These are phyloP conservation scores for Boletus sensibilis DNA, from an alignment of 768 basidiomycete genomes.

Conservation along the genomic window DNA sequence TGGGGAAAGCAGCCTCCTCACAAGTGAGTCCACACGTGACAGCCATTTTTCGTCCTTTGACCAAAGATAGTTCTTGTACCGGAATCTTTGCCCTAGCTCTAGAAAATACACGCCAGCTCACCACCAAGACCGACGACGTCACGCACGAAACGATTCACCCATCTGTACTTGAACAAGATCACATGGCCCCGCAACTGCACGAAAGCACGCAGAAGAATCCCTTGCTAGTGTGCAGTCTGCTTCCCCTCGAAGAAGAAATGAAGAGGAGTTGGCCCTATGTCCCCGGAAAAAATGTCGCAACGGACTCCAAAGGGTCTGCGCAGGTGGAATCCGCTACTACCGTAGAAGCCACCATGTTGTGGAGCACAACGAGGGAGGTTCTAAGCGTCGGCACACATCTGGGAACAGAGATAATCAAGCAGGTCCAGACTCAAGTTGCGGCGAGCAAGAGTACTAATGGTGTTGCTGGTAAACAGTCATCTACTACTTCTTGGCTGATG, in stretches of 20 bases:
- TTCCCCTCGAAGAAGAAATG: conserved; percentile 53
- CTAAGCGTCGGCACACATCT: conserved; percentile 13
- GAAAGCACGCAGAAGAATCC: conserved; percentile 42
- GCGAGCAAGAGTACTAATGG: conserved; percentile 10
- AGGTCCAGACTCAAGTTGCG: conserved; percentile 16
- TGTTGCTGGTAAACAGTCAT: conserved; percentile 10
- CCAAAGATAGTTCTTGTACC: conserved; percentile 41
- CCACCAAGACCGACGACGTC: conserved; percentile 40
- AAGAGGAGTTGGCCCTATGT: conserved; percentile 48
- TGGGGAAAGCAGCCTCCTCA: conserved; percentile 68
- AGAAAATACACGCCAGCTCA: conserved; percentile 47
- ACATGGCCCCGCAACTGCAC: conserved; percentile 35
- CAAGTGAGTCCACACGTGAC: conserved; percentile 42
- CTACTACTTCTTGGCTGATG: conserved; percentile 25
- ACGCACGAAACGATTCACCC: conserved; percentile 64
- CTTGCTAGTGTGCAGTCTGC: conserved; percentile 41
- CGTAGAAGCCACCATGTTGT: conserved; percentile 6
- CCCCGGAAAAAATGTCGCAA: conserved; percentile 21
- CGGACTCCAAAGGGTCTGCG: conserved; percentile 8
- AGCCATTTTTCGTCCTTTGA: background rate
- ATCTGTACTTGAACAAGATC: conserved; percentile 51
- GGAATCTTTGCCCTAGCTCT: conserved; percentile 55
- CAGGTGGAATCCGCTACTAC: conserved; percentile 3
- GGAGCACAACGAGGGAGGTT: conserved; percentile 21
- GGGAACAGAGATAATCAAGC: conserved; percentile 22